phyloP scores from a whole-genome alignment of 2,329 filamentous ascomycete genomes.

The Ophiostoma sp. region DNA sequence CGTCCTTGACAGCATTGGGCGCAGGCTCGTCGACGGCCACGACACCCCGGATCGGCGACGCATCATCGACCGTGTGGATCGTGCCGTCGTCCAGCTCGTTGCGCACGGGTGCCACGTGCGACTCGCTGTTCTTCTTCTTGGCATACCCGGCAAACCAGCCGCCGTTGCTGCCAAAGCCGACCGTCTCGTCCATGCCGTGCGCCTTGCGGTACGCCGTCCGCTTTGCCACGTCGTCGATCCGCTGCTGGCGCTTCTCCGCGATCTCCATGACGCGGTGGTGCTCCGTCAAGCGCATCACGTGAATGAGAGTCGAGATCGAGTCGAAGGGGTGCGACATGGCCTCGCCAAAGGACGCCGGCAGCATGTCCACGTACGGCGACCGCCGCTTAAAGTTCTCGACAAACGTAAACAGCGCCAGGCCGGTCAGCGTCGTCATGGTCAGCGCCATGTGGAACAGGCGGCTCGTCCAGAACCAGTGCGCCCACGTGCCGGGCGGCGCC shows the following conservation, averaged over 20 bases:
- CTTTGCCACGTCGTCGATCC: conserved; percentile 83
- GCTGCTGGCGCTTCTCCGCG: conserved; percentile 64
- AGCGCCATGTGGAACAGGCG: conserved; percentile 73
- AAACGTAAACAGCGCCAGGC: conserved; percentile 63
- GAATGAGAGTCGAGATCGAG: conserved; percentile 59
- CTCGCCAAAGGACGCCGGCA: conserved; percentile 61
- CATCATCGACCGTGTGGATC: conserved; percentile 38
- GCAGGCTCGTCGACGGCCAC: neutral
- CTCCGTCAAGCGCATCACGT: conserved; percentile 72
- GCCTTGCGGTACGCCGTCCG: conserved; percentile 77
- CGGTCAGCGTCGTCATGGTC: conserved; percentile 58
- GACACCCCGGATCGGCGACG: conserved; percentile 27
- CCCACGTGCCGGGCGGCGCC: conserved; percentile 73
- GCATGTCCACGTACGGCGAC: conserved; percentile 73
- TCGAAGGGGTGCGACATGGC: conserved; percentile 64
- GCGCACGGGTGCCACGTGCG: conserved; percentile 25
- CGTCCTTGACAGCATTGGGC: conserved; percentile 55
- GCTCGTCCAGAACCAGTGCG: conserved; percentile 79
- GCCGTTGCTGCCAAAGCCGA: conserved; percentile 40
- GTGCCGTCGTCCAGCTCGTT: conserved; percentile 35
- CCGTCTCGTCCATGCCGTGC: conserved; percentile 68
- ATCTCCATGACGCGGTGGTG: conserved; percentile 64
- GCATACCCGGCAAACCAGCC: conserved; percentile 25
- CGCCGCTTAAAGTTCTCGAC: conserved; percentile 71
- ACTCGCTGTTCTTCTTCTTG: conserved; percentile 27